phyloP scores from a whole-genome alignment of 306 rosid species.

The Vicia sativa region DNA sequence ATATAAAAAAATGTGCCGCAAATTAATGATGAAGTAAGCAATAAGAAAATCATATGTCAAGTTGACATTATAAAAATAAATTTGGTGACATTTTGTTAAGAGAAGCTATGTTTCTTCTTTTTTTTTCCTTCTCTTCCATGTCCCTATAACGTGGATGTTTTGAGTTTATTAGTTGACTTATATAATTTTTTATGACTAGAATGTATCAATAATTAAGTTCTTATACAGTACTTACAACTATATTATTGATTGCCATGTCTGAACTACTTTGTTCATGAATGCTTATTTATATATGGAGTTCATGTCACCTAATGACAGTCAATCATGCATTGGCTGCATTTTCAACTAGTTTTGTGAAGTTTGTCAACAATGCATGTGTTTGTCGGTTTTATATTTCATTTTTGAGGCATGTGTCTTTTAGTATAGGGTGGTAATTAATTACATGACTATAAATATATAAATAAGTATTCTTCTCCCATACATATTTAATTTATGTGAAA shows the following conservation, averaged over 20 bases:
- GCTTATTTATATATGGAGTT: slow-evolving; percentile 4
- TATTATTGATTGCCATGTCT: slow-evolving; percentile 30
- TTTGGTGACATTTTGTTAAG: slow-evolving; percentile 29
- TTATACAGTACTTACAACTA: background rate
- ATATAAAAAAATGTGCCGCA: slow-evolving; percentile 29
- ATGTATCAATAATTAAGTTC: background rate
- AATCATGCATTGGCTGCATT: background rate
- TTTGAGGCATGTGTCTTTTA: background rate
- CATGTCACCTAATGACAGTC: slow-evolving; percentile 7
- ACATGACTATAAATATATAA: background rate
- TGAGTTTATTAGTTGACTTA: slow-evolving; percentile 41
- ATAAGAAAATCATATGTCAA: slow-evolving; percentile 44
- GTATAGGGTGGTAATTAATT: background rate
- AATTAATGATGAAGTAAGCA: slow-evolving; percentile 18
- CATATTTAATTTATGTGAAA: no score
- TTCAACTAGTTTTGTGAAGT: background rate
- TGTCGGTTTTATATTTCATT: background rate
- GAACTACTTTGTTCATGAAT: slow-evolving; percentile 35
- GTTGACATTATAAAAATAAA: slow-evolving; percentile 33
- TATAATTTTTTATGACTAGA: slow-evolving; percentile 17
- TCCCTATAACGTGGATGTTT: slow-evolving; percentile 37
- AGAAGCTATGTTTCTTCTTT: background rate
- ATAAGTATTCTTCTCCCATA: background rate
- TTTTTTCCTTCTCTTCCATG: background rate
- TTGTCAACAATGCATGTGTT: slow-evolving; percentile 21